Conservation (phyloP, 768 basidiomycete species). For the Stropharia rugosoannulata region DNA sequence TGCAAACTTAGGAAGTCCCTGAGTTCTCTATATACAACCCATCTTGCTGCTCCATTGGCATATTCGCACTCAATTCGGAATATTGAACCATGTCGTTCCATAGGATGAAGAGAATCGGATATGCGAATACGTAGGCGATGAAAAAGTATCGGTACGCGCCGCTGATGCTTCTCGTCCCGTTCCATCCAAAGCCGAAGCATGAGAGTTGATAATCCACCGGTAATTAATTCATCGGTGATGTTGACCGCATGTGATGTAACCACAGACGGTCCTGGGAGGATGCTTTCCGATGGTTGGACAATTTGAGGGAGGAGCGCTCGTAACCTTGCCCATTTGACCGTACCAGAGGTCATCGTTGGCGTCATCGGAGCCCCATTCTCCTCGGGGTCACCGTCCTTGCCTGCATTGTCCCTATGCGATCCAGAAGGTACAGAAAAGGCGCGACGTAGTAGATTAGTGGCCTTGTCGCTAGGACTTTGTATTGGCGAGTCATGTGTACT, state of each 20-base stretch:
- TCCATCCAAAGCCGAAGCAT: conserved; percentile 86
- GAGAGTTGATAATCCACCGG: conserved; percentile 74
- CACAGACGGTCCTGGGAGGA: conserved; percentile 42
- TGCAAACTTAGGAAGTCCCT: conserved; percentile 91
- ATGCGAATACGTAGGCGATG: conserved; percentile 82
- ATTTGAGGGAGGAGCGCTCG: conserved; percentile 66
- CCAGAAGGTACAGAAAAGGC: conserved; percentile 32
- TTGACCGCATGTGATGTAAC: conserved; percentile 59
- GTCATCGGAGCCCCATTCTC: conserved; percentile 8
- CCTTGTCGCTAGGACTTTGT: conserved; percentile 8
- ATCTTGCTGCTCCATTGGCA: conserved; percentile 86
- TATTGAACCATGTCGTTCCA: conserved; percentile 72
- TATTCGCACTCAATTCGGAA: conserved; percentile 97
- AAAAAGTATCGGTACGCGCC: conserved; percentile 77
- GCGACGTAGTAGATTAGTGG: conserved; percentile 22
- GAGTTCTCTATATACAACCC: conserved; percentile 94
- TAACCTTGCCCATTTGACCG: conserved; percentile 60
- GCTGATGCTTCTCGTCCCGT: conserved; percentile 78
- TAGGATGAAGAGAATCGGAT: conserved; percentile 82
- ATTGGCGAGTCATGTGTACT: conserved; percentile 10
- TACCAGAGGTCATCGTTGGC: conserved; percentile 11
- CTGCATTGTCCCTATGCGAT: not conserved
- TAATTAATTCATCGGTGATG: conserved; percentile 80
- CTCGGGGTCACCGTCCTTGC: conserved; percentile 20
- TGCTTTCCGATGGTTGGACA: conserved; percentile 31